phyloP scores from a whole-genome alignment of 1,139 yeast species.

The Candida sojae region DNA sequence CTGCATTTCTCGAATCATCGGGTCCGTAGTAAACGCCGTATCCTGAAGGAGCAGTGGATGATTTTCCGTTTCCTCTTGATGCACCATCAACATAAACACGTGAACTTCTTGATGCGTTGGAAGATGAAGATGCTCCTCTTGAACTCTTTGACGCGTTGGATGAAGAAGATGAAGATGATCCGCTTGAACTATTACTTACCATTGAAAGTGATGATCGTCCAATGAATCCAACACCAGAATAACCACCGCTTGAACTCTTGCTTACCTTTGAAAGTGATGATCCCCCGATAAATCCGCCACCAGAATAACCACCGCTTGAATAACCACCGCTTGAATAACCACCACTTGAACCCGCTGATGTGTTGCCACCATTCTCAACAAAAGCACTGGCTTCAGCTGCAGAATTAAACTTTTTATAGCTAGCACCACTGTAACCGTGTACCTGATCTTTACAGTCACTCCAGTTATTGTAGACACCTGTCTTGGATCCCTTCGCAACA shows the following conservation, averaged over 20 bases:
- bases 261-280: background rate
- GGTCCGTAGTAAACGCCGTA: constrained; percentile 73
- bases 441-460: constrained; percentile 46
- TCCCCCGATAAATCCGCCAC: constrained; percentile 3
- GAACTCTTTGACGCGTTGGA: too few relatives aligned
- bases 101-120: background rate
- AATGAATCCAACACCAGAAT: constrained; percentile 3
- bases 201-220: background rate
- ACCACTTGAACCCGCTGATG: background rate
- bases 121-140: too few relatives aligned
- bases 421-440: constrained; percentile 55
- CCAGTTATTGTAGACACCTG: constrained; percentile 61
- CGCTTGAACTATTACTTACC: background rate
- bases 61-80: constrained; percentile 53
- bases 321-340: background rate
- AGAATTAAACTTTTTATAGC: constrained; percentile 53
- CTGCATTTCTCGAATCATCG: constrained; percentile 53
- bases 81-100: constrained; percentile 74
- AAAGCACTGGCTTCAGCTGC: constrained; percentile 41
- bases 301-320: constrained; percentile 2
- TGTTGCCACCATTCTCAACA: constrained; percentile 4
- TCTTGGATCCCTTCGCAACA: constrained; percentile 54
- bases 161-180: too few relatives aligned
- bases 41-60: constrained; percentile 52
- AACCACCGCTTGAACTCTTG: constrained; percentile 1